These are phyloP conservation scores for Trichoderma endophyticum DNA, from an alignment of 2,329 filamentous ascomycete genomes.

Conservation along the genomic window DNA sequence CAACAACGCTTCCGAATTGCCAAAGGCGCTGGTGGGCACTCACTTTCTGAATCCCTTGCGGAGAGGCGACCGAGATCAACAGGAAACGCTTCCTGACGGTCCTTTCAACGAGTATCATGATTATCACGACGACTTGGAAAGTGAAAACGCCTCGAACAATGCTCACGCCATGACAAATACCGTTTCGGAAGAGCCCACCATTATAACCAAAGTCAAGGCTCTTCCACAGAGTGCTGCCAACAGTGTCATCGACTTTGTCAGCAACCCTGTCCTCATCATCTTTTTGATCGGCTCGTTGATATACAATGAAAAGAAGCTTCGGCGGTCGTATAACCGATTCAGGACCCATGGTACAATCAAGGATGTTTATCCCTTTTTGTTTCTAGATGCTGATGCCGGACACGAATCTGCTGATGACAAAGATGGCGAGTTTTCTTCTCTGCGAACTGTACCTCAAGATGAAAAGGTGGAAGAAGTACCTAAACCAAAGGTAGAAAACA, in stretches of 20 bases:
- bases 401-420: slow-evolving; percentile 8
- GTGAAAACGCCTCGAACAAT: slow-evolving; percentile 29
- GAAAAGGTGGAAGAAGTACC: background rate
- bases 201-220: slow-evolving; percentile 50
- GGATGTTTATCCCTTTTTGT: slow-evolving; percentile 21
- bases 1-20: slow-evolving; percentile 46
- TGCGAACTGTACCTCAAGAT: background rate
- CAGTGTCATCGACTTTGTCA: slow-evolving; percentile 53
- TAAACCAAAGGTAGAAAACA: background rate
- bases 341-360: slow-evolving; percentile 30
- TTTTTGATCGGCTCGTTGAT: slow-evolving; percentile 42
- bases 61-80: slow-evolving; percentile 33
- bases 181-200: slow-evolving; percentile 37
- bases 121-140: slow-evolving; percentile 31
- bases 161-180: slow-evolving; percentile 28
- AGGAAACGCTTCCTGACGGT: slow-evolving; percentile 36
- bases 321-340: slow-evolving; percentile 38
- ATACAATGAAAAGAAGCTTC: slow-evolving; percentile 45
- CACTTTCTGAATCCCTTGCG: slow-evolving; percentile 55
- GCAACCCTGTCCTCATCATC: slow-evolving; percentile 51
- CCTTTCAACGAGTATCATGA: slow-evolving; percentile 17
- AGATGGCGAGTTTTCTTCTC: background rate
- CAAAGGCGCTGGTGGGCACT: slow-evolving; percentile 66
- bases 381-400: background rate
- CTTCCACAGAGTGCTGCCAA: slow-evolving; percentile 50